Conservation (phyloP, 768 basidiomycete species). For the Suillus alpinus region DNA sequence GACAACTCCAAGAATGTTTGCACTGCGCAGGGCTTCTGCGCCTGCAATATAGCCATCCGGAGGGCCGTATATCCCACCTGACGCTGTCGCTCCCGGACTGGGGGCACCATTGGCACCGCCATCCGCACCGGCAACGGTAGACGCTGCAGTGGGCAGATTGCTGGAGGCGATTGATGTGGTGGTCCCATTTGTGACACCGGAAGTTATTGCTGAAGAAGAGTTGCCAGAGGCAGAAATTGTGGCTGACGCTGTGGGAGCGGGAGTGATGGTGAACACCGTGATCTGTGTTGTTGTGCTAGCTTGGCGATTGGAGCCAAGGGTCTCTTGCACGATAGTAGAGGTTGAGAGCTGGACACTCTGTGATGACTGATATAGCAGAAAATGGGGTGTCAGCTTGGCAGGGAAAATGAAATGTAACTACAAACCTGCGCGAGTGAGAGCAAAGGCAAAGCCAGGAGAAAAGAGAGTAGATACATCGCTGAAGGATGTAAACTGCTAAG, state of each 20-base stretch:
- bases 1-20: conserved; percentile 41
- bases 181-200: conserved; percentile 28
- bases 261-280: conserved; percentile 46
- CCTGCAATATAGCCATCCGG: conserved; percentile 63
- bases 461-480: conserved; percentile 24
- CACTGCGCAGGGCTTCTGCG: conserved; percentile 47
- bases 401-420: background rate
- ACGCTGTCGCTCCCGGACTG: conserved; percentile 48
- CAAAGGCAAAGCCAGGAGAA: conserved; percentile 30
- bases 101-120: conserved; percentile 59
- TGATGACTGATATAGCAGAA: background rate
- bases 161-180: conserved; percentile 36
- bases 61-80: conserved; percentile 58
- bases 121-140: conserved; percentile 46
- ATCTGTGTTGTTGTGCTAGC: conserved; percentile 39
- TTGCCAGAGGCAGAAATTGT: conserved; percentile 22
- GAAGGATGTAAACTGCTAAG: background rate
- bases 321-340: conserved; percentile 14
- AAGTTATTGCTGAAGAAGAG: conserved; percentile 15
- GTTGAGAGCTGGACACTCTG: conserved; percentile 40
- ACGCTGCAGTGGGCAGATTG: conserved; percentile 60
- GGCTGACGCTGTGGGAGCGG: conserved; percentile 19
- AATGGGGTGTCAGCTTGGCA: conserved; percentile 7
- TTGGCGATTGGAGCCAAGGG: conserved; percentile 40
- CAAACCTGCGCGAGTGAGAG: conserved; percentile 33